Evolutionary conservation across 140 eudicot species (phyloP).

Genomic region (Stevia rebaudiana): DNA sequence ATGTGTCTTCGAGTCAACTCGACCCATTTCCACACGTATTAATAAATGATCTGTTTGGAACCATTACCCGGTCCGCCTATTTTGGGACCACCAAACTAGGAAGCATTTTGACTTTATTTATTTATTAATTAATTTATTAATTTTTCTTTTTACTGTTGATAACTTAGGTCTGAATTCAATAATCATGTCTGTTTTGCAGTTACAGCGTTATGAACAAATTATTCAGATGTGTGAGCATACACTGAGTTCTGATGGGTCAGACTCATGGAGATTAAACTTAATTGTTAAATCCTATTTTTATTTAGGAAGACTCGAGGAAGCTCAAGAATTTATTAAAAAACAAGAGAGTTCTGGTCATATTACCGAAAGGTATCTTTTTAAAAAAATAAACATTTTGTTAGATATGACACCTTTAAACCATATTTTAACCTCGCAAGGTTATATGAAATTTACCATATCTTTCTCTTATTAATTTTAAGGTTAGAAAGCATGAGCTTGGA

Average conservation of each 20-base stretch:
- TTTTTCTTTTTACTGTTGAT: too few relatives aligned
- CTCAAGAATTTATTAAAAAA: slow-evolving; percentile 61
- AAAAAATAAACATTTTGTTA: not conserved
- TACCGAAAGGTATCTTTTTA: slow-evolving; percentile 40
- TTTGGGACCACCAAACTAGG: not conserved
- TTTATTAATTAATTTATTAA: not conserved
- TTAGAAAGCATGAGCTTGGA: slow-evolving; percentile 48
- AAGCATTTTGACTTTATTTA: slow-evolving; percentile 2
- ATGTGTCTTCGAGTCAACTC: not conserved
- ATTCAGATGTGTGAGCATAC: slow-evolving; percentile 76
- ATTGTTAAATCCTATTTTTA: slow-evolving; percentile 62
- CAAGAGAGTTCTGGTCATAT: slow-evolving; percentile 44
- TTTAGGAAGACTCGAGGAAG: slow-evolving; percentile 83
- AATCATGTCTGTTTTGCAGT: slow-evolving; percentile 37
- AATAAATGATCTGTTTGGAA: not conserved
- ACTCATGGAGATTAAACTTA: slow-evolving; percentile 49
- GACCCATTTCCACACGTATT: not conserved
- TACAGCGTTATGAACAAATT: slow-evolving; percentile 70
- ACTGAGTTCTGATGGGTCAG: slow-evolving; percentile 45
- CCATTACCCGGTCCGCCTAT: not conserved
- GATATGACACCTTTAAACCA: not conserved
- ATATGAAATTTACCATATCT: slow-evolving; percentile 5
- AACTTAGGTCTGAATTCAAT: not conserved
- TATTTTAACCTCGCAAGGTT: not conserved
- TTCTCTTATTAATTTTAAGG: slow-evolving; percentile 31